A percentile compares a stretch with the other conserved stretches of the same genome.
Conservation (phyloP, 164 flowering plant species). For the Chloranthus sessilifolius region DNA sequence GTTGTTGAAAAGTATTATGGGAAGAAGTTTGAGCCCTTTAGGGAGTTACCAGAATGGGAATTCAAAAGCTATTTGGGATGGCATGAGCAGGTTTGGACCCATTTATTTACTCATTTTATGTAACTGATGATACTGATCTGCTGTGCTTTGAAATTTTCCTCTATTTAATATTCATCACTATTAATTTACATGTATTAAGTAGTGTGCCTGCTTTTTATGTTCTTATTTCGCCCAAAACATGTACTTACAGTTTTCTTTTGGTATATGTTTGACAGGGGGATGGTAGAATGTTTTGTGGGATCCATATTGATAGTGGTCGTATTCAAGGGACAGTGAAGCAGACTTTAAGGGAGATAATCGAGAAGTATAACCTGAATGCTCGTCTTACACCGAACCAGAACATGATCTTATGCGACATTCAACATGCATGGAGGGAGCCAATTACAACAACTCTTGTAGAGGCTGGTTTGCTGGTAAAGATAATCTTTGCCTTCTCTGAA, state of each 20-base stretch:
- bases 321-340: conserved; percentile 76
- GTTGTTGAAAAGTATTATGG: conserved; percentile 94
- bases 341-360: conserved; percentile 81
- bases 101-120: neutral
- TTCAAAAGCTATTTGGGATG: conserved; percentile 93
- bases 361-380: conserved; percentile 76
- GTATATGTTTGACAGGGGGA: conserved; percentile 50
- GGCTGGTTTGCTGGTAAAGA: conserved; percentile 83
- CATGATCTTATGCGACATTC: conserved; percentile 76
- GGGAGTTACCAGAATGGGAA: conserved; percentile 89
- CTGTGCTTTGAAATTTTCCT: neutral
- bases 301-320: conserved; percentile 97
- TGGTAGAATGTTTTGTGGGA: conserved; percentile 82
- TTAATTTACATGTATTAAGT: neutral
- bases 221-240: neutral
- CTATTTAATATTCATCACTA: neutral
- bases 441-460: conserved; percentile 82
- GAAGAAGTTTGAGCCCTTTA: conserved; percentile 83
- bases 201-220: neutral
- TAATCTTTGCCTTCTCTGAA: neutral
- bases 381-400: conserved; percentile 96
- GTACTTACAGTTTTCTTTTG: neutral
- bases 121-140: neutral
- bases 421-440: conserved; percentile 69
- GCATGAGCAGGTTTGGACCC: conserved; percentile 76